Evolutionary conservation across 169 alveolate species (phyloP), one percentile per base, ranked within the genome.

Genomic region (Theileria parva): DNA sequence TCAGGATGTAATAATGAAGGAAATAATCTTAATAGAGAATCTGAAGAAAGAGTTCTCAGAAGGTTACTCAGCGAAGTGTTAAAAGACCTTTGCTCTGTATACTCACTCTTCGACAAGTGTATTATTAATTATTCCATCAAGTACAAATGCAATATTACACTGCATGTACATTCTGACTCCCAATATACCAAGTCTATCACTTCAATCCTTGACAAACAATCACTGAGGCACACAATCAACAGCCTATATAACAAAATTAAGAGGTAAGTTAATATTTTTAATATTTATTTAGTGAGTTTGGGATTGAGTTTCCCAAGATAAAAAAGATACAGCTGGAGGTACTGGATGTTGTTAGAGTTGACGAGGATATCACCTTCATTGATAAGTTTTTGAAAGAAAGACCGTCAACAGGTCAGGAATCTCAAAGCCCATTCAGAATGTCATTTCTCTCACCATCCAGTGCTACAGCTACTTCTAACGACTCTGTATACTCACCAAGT

Each of bases 201-300:
- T 55, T 55, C 64, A 6, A 55, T 55, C 27, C 64, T 55, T 3
- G 64, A 55, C 27, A 55, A 55, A 21, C 30, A 55, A 15, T 55
- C 64, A 55, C 64, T 55, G 64, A 55, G 64, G 12, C 64, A 55
- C 64, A 55, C 64, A 21, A 55, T 21, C 30, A 17, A 55, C 30
- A 55, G 27, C 5, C 64, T 55, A 21, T 55, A 55, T 15, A 11
- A 21, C 27, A 21, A 55, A 55, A 55, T 55, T n/a, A 55, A 55
- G 64, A 21, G 27, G 64, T 55, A 55, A 21, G 64, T 6, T 55
- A 55, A n/a, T 37, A 4, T 37, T n/a, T n/a, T 55, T 55, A 55
- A 55, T 55, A n/a, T n/a, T n/a, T n/a, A n/a, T n/a, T 55, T 55
- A 55, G 64, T 17, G 64, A 55, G 12, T 55, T 55, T 8, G 64